Percentiles rank a stretch among this genome's conserved stretches.
Conservation (phyloP, 129 eudicot genomes). For the Artemisia tridentata region DNA sequence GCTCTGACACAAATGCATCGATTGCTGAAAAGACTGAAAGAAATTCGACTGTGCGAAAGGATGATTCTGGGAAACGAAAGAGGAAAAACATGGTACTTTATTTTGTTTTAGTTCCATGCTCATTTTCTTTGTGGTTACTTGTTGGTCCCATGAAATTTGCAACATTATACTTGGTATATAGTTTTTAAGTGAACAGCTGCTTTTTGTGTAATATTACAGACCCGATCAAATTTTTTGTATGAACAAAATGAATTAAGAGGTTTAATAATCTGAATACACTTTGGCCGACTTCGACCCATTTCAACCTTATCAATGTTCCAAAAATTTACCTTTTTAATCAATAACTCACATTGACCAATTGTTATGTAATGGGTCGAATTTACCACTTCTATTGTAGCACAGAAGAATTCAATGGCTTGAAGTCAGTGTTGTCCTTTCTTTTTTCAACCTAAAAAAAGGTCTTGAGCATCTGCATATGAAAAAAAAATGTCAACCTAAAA, state of each 20-base stretch:
- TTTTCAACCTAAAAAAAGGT: not conserved
- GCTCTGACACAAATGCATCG: conserved; percentile 24
- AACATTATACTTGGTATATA: conserved; percentile 13
- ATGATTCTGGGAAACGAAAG: conserved; percentile 58
- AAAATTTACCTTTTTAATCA: not conserved
- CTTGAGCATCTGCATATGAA: not conserved
- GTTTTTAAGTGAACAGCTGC: conserved; percentile 3
- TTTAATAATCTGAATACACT: not conserved
- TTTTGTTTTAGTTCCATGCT: conserved; percentile 4
- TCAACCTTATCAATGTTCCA: not conserved
- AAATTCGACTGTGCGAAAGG: conserved; percentile 36
- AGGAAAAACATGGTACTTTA: conserved; percentile 52
- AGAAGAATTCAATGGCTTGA: not conserved
- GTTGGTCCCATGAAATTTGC: conserved; percentile 1
- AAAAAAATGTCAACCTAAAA: too few species aligned
- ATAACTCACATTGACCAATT: not conserved
- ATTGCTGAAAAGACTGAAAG: conserved; percentile 18
- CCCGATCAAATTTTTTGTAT: not conserved
- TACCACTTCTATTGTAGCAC: not conserved
- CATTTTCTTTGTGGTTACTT: conserved; percentile 2
- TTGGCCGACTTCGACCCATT: not conserved
- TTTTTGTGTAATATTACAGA: not conserved
- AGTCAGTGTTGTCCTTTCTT: not conserved
- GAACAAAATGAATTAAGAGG: not conserved
- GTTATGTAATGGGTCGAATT: not conserved